Evolutionary conservation across 768 basidiomycete species (phyloP), one percentile per base, ranked within the genome.

Genomic region (Leccinum pellstonianum): DNA sequence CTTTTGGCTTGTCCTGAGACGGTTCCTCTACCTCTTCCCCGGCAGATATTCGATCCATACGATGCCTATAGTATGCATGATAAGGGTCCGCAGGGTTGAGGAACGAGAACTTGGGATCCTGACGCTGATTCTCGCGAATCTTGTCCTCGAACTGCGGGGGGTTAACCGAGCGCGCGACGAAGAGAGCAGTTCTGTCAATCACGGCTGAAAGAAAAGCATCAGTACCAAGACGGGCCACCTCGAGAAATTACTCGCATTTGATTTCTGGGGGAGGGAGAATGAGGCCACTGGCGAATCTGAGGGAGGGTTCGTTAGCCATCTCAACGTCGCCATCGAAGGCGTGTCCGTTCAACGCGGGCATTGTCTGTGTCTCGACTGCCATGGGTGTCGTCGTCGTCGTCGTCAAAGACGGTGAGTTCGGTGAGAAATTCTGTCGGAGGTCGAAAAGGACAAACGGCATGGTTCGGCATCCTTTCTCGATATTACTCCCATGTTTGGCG

Each of bases 61-160:
- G 86, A 79, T 95, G 86, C 71, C 91, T 87, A 73, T 99, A 99
- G 78, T 99, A 98, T 61, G 92, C 92, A 87, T 98, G 93, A 79
- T 97, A 99, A 64, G 97, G 93, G 81, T 99, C 97, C 52, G 86
- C 85, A 62, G 93, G 88, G 79, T 96, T 96, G 75, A 99, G 84
- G 81, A 99, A 99, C 59, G 96, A 94, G 82, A 98, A 99, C 78
- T 97, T 96, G 58, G 95, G 93, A 80, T 98, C 96, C 64, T 87
- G 84, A 77, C 94, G 92, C 76, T 95, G 95, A 68, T 91, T 90
- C 77, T 98, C 95, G 67, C 95, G 87, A 75, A 99, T 94, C 78
- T 96, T 95, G 72, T 95, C 93, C 78, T 98, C 96, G 70, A 99
- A 95, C 67, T 90, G 86, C 10, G 87, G 85, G 7, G 95, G 94